Evolutionary conservation across 352 stramenopile species (phyloP), one percentile per base, ranked within the genome.

Genomic region (Globisporangium alternatum): DNA sequence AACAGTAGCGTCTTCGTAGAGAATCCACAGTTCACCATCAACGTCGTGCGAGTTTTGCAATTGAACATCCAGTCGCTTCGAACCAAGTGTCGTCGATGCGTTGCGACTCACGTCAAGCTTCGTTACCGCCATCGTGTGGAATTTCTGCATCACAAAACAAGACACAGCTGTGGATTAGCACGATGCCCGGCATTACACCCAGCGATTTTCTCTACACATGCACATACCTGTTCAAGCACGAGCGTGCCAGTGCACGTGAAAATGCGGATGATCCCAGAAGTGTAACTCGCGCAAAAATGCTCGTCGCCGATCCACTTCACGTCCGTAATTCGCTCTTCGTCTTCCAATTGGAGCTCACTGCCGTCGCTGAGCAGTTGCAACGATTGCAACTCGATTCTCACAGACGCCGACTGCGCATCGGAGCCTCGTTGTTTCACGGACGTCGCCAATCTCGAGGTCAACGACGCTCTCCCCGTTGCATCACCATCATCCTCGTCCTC

Each of bases 1-100:
- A n/a, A 95, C 72, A 15, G 84, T 93, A 2, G 77, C 68, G 56
- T 95, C 86, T 6, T 77, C 74, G 60, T 91, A 93, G 2, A 95
- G 69, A 6, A 95, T 75, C 83, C 85, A 95, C 6, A 95, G 62
- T 48, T 93, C 83, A 2, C 78, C 79, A 25, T 86, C 74, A 21
- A 55, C 39, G 39, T 78, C 71, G 15, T 44, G 60, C 9, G 72
- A 61, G 28, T 57, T 45, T 44, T 64, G 44, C n/a, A 76, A 56
- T 48, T 70, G 56, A 33, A 71, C 74, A 28, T 73, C 76, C 17
- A 74, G 37, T 25, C 75, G 71, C 2, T 76, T 66, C 0, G 69
- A 41, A 0, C 64, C 68, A 58, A 76, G 55, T 35, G 71, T 72
- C 10, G 74, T 75, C 21, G 77, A 65, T 10, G 58, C 64, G 33